A percentile compares a stretch with the other conserved stretches of the same genome.
Evolutionary conservation across 306 rosid genomes (phyloP).

Genomic region (Glycine soja): DNA sequence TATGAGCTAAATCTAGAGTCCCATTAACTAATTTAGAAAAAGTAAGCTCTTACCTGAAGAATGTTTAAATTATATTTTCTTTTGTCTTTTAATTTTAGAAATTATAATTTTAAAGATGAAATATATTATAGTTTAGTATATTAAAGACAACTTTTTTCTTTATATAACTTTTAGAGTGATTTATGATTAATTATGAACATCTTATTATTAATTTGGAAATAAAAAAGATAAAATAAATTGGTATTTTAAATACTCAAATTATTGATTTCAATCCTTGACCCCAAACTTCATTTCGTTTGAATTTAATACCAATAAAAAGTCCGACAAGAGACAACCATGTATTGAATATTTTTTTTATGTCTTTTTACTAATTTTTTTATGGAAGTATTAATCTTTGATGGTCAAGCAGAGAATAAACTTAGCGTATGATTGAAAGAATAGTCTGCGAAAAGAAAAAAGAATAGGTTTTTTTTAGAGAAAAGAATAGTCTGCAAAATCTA

Average conservation of each 20-base stretch:
- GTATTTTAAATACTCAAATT: background rate
- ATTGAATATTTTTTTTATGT: background rate
- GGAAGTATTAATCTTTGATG: background rate
- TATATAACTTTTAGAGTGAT: background rate
- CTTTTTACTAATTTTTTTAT: background rate
- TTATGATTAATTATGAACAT: background rate
- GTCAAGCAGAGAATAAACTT: background rate
- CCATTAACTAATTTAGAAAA: slow-evolving; percentile 18
- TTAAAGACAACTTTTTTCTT: background rate
- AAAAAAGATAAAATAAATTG: background rate
- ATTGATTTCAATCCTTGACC: background rate
- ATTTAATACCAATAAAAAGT: background rate
- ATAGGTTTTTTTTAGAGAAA: no score
- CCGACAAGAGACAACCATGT: background rate
- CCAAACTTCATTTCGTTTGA: background rate
- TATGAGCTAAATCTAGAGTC: background rate
- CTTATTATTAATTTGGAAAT: background rate
- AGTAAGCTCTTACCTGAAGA: no score
- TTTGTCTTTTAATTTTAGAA: background rate
- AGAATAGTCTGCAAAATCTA: background rate
- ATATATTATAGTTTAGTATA: background rate
- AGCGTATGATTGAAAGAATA: background rate
- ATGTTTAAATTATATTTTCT: background rate
- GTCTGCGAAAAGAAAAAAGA: no score
- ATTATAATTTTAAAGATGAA: background rate